Evolutionary conservation across 306 rosid species (phyloP).

Genomic region (Rosa multiflora): DNA sequence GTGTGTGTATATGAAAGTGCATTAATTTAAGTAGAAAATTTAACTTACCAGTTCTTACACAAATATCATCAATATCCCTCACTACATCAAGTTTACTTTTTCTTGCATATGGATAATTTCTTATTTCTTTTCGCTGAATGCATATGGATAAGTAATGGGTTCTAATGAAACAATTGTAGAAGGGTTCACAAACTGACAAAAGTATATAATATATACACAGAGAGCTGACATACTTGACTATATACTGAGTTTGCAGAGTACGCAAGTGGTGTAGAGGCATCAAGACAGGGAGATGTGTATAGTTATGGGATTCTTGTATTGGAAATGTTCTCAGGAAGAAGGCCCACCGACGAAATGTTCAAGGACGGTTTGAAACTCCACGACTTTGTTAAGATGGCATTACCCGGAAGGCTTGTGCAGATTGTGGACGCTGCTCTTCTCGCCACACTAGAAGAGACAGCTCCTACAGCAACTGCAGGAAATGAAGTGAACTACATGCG

Average conservation of each 20-base stretch:
- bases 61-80: background rate
- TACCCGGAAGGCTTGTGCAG: slow-evolving; percentile 24
- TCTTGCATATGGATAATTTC: background rate
- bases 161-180: background rate
- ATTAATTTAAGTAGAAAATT: background rate
- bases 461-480: background rate
- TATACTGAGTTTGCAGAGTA: slow-evolving; percentile 29
- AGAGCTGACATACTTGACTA: background rate
- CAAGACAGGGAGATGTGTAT: slow-evolving; percentile 31
- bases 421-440: slow-evolving; percentile 36
- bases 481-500: background rate
- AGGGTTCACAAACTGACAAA: background rate
- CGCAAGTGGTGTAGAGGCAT: slow-evolving; percentile 26
- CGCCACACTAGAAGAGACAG: background rate
- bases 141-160: background rate
- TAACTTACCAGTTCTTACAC: background rate
- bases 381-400: slow-evolving; percentile 22
- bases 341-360: slow-evolving; percentile 34
- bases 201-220: background rate
- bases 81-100: background rate
- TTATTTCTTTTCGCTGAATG: background rate
- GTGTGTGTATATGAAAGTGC: background rate
- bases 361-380: slow-evolving; percentile 29
- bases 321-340: slow-evolving; percentile 26
- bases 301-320: slow-evolving; percentile 42